Conservation (phyloP, 1,284 basidiomycete species). For the Marasmius oreades region DNA sequence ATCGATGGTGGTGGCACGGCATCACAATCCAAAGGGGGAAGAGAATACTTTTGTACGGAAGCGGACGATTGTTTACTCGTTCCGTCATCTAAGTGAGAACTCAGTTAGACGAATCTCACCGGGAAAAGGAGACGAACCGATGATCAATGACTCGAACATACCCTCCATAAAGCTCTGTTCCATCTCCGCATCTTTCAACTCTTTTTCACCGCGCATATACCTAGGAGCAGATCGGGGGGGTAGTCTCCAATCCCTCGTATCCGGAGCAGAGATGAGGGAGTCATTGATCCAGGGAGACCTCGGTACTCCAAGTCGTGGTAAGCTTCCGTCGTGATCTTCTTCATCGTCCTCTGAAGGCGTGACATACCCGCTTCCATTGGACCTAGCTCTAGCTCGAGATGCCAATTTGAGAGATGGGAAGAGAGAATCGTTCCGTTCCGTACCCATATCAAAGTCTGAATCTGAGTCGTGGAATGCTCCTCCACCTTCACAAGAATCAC, state of each 20-base stretch:
- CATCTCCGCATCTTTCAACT: constrained; percentile 1
- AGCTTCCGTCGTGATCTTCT: constrained; percentile 10
- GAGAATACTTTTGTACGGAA: neutral
- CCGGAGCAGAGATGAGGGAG: constrained; percentile 41
- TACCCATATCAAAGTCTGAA: constrained; percentile 4
- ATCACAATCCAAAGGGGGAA: neutral
- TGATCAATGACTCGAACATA: constrained; percentile 12
- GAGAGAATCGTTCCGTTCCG: neutral
- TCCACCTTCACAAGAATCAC: constrained; percentile 2
- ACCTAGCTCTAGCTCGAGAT: constrained; percentile 5
- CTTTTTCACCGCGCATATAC: constrained; percentile 12
- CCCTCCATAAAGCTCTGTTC: constrained; percentile 4
- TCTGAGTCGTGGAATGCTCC: neutral
- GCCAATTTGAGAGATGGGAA: constrained; percentile 1
- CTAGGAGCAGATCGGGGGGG: constrained; percentile 5
- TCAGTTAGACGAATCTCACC: neutral
- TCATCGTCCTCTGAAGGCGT: constrained; percentile 10
- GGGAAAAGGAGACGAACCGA: constrained; percentile 4
- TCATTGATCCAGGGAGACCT: constrained; percentile 38
- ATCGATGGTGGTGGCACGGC: neutral
- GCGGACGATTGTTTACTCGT: too few relatives aligned
- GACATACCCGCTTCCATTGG: constrained; percentile 7
- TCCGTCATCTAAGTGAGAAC: neutral
- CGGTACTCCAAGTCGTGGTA: neutral
- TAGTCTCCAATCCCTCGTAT: constrained; percentile 13